A percentile compares a stretch with the other conserved stretches of the same genome.
These are phyloP conservation scores for Blastobotrys aristatus DNA, from an alignment of 1,139 yeast species.

Conservation along the genomic window DNA sequence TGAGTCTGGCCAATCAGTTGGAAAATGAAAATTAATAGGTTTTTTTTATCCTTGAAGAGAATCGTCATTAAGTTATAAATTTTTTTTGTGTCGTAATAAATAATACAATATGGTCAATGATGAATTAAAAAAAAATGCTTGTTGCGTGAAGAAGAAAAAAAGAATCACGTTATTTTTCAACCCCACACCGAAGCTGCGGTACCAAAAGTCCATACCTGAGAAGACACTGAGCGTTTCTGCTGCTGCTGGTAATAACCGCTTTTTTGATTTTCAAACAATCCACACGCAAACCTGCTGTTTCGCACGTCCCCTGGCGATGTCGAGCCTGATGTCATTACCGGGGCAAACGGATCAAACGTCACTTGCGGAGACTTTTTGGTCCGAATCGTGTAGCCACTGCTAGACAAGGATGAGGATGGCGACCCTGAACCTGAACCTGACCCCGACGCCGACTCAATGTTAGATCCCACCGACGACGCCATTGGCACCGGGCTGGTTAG, in stretches of 20 bases:
- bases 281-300: background rate
- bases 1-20: background rate
- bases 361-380: too few relatives aligned
- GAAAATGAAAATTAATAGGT: background rate
- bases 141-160: background rate
- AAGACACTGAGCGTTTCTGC: background rate
- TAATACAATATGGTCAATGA: background rate
- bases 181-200: conserved; percentile 10
- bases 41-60: background rate
- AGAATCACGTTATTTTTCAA: too few relatives aligned
- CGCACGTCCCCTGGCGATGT: background rate
- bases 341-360: conserved; percentile 14
- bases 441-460: too few relatives aligned
- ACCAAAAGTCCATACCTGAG: background rate
- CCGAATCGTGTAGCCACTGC: too few relatives aligned
- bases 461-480: too few relatives aligned
- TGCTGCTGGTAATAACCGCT: background rate
- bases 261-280: background rate
- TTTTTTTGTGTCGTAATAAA: background rate
- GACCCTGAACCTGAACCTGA: too few relatives aligned
- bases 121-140: background rate
- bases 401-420: too few relatives aligned
- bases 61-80: background rate
- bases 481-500: too few relatives aligned
- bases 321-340: too few relatives aligned